Evolutionary conservation across 164 flowering plant species (phyloP), one percentile per base, ranked within the genome.

Genomic region (Sextonia rubra): DNA sequence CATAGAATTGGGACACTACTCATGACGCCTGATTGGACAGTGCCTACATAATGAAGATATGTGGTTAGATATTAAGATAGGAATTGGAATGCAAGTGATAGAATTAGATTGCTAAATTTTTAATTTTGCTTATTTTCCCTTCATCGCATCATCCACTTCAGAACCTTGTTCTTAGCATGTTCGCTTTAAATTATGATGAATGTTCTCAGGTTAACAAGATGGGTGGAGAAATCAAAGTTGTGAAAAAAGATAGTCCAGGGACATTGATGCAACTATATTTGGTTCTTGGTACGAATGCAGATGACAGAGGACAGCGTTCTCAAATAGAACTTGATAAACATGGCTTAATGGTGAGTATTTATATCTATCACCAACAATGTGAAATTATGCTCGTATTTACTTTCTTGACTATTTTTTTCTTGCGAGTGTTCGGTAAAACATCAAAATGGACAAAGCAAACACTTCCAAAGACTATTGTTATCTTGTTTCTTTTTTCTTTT

Each of bases 171-270:
- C 65, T 14, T 29, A 71, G 20, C 15, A n/a, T 15, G 64, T 47
- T 70, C 26, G 44, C 64, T 18, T 70, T 27, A 5, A 5, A 20
- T 20, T 18, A 6, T 26, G 37, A 64, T 64, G 47, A 63, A 71
- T 44, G 23, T 60, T 52, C 25, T 25, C 86, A 95, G 99, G 96
- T 92, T 20, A 85, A 87, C 75, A 84, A 92, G 85, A 95, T 95
- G 98, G 91, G 94, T 77, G 99, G 99, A 85, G 96, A 92, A 70
- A 91, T 95, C 79, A 92, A 90, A 80, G 95, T 95, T 60, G 85
- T 87, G 30, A 85, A 81, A 86, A 95, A 95, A 78, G 83, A 87
- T 67, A 90, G 94, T 12, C 90, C 91, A n/a, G 99, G 99, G 69
- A 92, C 97, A 69, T 75, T 90, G 61, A 90, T 95, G 97, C 87